Percentiles rank a stretch among this genome's conserved stretches.
Evolutionary conservation across 495 filamentous ascomycete genomes (phyloP).

Genomic region (Annulohypoxylon moriforme): DNA sequence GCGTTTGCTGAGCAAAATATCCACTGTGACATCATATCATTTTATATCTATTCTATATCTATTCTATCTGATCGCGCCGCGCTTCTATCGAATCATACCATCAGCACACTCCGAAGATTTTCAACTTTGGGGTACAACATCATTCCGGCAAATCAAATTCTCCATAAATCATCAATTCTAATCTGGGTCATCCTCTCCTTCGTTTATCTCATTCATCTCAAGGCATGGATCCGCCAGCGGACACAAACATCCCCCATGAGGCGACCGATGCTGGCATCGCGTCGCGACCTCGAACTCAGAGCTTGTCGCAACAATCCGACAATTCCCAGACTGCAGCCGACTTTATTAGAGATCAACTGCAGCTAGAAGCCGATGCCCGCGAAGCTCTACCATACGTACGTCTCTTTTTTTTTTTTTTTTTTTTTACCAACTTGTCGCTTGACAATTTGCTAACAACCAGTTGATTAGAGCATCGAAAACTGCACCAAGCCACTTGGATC

Average conservation of each 20-base stretch:
- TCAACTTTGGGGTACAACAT: not conserved
- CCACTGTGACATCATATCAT: constrained; percentile 40
- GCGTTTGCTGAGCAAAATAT: not conserved
- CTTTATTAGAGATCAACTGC: constrained; percentile 91
- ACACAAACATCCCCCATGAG: constrained; percentile 32
- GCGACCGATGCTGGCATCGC: constrained; percentile 35
- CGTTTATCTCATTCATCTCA: not conserved
- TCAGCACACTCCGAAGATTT: not conserved
- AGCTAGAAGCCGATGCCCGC: constrained; percentile 92
- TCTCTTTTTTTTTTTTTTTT: not conserved
- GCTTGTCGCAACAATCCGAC: constrained; percentile 74
- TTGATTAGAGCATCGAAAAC: constrained; percentile 80
- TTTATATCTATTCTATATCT: too few species aligned
- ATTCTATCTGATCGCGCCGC: constrained; percentile 14
- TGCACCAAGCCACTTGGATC: constrained; percentile 90
- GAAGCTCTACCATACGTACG: constrained; percentile 90
- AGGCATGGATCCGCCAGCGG: constrained; percentile 48
- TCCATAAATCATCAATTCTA: not conserved
- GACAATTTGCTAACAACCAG: constrained; percentile 25
- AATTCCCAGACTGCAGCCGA: constrained; percentile 88
- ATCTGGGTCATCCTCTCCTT: not conserved
- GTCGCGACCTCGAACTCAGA: constrained; percentile 56
- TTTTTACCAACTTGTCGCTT: too few species aligned
- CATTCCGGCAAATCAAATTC: not conserved
- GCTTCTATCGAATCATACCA: not conserved